These are phyloP conservation scores for Erysimum cheiri DNA, from an alignment of 441 rosid genomes.

Conservation along the genomic window DNA sequence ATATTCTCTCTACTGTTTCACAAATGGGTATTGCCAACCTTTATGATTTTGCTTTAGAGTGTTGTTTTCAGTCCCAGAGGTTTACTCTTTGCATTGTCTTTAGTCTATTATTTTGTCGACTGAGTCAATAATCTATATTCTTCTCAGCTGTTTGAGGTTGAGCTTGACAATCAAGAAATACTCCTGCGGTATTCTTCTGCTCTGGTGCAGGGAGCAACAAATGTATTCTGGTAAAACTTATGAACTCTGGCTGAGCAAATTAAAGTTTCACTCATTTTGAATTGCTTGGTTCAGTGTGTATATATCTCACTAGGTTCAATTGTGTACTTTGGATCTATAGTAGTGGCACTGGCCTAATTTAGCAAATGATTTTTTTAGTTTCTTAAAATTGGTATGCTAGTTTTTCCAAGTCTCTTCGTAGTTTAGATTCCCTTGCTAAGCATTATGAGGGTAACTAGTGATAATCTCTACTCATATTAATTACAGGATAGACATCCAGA, in stretches of 20 bases:
- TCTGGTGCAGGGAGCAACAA: slow-evolving; percentile 96
- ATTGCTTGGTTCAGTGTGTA: slow-evolving; percentile 13
- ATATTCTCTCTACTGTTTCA: slow-evolving; percentile 87
- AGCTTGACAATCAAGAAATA: slow-evolving; percentile 71
- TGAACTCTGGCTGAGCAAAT: not conserved
- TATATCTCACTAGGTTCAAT: not conserved
- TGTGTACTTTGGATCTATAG: not conserved
- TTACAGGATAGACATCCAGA: slow-evolving; percentile 94
- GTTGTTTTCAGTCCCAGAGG: slow-evolving; percentile 9
- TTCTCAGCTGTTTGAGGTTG: slow-evolving; percentile 86
- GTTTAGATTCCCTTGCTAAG: slow-evolving; percentile 15
- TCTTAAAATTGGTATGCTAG: slow-evolving; percentile 2
- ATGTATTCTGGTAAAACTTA: slow-evolving; percentile 87
- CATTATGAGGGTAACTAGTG: slow-evolving; percentile 7
- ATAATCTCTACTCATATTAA: slow-evolving; percentile 18
- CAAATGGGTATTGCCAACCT: slow-evolving; percentile 67
- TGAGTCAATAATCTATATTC: slow-evolving; percentile 22
- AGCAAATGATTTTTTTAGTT: not conserved
- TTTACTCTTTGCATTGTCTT: slow-evolving; percentile 10
- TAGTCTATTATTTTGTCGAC: not conserved
- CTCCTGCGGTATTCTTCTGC: slow-evolving; percentile 95
- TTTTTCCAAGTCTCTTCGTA: not conserved
- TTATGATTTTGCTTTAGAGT: no score
- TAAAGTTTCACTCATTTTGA: not conserved
- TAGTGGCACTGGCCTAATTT: slow-evolving; percentile 7